Evolutionary conservation across 768 basidiomycete genomes (phyloP), one percentile per base, ranked within the genome.

Genomic region (Tylopilus subfusipes): DNA sequence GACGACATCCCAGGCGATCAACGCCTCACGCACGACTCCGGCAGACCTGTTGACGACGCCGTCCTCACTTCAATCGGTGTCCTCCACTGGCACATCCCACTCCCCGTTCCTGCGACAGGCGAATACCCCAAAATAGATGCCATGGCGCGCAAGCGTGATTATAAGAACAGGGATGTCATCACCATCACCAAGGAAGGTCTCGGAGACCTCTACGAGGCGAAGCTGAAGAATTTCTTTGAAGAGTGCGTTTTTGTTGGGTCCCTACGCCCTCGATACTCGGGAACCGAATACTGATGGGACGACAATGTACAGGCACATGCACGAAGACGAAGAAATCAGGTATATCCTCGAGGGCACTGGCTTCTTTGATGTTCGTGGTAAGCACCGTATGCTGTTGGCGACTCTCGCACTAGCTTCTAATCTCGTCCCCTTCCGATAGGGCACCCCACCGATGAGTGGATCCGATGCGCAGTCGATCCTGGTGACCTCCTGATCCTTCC

Each of bases 291-390:
- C 39, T 40, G 39, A 40, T 22, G 13, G 12, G 39, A 38, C 5
- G 8, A 10, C 0, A n/a, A 9, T 14, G 51, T 24, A 30, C 60
- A 91, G 90, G 63, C 93, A 97, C 63, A 81, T 98, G 77, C 95
- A 97, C 63, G 93, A 97, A 69, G 95, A 98, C 63, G 94, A 98
- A 65, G 94, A 98, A 72, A 96, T 95, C 64, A 79, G 94, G 10
- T 98, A 90, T 63, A 83, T 95, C 61, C 78, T 93, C 40, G 76
- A 80, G 1, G 95, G 96, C 18, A 84, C 82, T 38, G 95, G 93
- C 0, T 98, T 84, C 77, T 98, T 97, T 66, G 95, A 98, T 61
- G 82, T 98, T 39, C 81, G 94, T 54, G 90, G 90, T 90, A 59
- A 52, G 83, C 62, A 24, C n/a, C 27, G 21, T 6, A 22, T 25